Evolutionary conservation across 768 basidiomycete species (phyloP).

Genomic region (Boletus reticuloceps): DNA sequence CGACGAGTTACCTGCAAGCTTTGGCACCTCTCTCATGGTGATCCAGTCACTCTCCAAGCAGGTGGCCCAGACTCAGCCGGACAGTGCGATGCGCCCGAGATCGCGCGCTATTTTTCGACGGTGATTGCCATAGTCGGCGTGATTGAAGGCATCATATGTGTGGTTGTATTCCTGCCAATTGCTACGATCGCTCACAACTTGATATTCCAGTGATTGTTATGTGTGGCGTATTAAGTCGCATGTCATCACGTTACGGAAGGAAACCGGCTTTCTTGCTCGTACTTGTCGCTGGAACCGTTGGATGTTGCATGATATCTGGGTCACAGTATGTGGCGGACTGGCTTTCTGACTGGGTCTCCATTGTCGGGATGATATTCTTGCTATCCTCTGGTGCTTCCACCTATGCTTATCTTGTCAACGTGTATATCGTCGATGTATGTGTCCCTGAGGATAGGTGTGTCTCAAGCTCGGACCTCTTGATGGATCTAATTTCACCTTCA

Average conservation of each 20-base stretch:
- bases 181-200: not conserved
- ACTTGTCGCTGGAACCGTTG: constrained; percentile 4
- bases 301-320: constrained; percentile 12
- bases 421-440: constrained; percentile 29
- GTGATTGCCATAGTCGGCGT: constrained; percentile 11
- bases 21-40: constrained; percentile 17
- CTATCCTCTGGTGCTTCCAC: constrained; percentile 7
- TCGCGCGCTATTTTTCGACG: constrained; percentile 21
- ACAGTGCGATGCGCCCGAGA: constrained; percentile 20
- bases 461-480: not conserved
- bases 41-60: constrained; percentile 5
- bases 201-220: constrained; percentile 18
- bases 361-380: constrained; percentile 14
- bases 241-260: constrained; percentile 28
- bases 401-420: constrained; percentile 19
- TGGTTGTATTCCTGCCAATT: constrained; percentile 5
- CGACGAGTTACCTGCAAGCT: constrained; percentile 24
- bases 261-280: constrained; percentile 19
- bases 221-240: constrained; percentile 21
- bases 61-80: constrained; percentile 2
- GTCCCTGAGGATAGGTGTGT: constrained; percentile 23
- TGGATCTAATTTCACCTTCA: constrained; percentile 4
- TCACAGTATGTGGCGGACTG: constrained; percentile 12
- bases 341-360: constrained; percentile 12
- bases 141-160: constrained; percentile 22